A percentile compares a stretch with the other conserved stretches of the same genome.
These are phyloP conservation scores for Kazachstania bromeliacearum DNA, from an alignment of 805 yeast species.

Conservation along the genomic window DNA sequence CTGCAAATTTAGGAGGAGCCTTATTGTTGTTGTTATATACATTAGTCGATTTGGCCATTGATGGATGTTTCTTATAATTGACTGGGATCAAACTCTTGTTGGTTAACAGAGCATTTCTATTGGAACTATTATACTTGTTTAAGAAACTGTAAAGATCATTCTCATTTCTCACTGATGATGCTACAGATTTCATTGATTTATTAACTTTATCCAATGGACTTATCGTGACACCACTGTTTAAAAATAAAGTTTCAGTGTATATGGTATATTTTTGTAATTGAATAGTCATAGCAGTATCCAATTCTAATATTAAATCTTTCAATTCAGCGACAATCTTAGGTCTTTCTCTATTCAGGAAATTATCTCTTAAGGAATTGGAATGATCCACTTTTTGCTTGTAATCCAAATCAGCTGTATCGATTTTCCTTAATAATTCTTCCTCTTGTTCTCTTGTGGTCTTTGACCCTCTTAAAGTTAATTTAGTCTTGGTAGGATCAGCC, in stretches of 20 bases:
- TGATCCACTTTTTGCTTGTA: constrained; percentile 67
- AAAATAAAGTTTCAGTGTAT: constrained; percentile 70
- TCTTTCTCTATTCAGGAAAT: constrained; percentile 60
- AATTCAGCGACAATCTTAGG: constrained; percentile 67
- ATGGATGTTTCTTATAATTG: constrained; percentile 62
- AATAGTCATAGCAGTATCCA: constrained; percentile 81
- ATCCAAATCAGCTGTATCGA: constrained; percentile 77
- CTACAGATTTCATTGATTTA: constrained; percentile 63
- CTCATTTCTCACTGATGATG: constrained; percentile 74
- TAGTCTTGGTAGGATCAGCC: constrained; percentile 77
- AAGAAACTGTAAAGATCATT: constrained; percentile 68
- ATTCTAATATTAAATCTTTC: constrained; percentile 69
- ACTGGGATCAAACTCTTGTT: constrained; percentile 50
- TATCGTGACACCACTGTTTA: constrained; percentile 78
- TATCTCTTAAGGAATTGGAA: constrained; percentile 66
- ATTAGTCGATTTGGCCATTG: constrained; percentile 34
- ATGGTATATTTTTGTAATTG: constrained; percentile 86
- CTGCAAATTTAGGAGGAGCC: constrained; percentile 22
- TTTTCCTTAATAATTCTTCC: constrained; percentile 74
- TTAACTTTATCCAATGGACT: constrained; percentile 52
- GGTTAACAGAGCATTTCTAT: constrained; percentile 28
- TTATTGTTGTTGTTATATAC: constrained; percentile 23
- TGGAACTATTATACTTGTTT: constrained; percentile 34
- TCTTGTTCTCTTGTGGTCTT: constrained; percentile 77
- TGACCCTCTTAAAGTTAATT: constrained; percentile 69